Conservation (phyloP, 805 yeast genomes). For the Ogataea salicorniae region DNA sequence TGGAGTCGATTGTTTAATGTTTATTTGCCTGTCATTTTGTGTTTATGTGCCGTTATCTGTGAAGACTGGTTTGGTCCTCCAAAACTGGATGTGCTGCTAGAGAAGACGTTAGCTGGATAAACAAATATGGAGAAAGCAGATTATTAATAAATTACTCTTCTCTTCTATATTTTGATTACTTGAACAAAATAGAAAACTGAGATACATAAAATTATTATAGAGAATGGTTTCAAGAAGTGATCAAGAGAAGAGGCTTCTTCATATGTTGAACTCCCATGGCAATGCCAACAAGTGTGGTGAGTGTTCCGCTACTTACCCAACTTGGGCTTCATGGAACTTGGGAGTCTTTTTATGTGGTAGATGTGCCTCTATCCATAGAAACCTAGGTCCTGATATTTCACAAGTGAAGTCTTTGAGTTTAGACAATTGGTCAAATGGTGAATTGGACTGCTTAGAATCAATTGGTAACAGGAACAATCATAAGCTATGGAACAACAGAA, state of each 20-base stretch:
- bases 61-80: too few relatives aligned
- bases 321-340: constrained; percentile 42
- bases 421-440: constrained; percentile 61
- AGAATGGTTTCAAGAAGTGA: constrained; percentile 4
- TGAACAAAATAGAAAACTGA: not conserved
- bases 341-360: constrained; percentile 80
- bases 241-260: constrained; percentile 40
- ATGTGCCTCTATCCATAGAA: constrained; percentile 75
- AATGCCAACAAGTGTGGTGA: constrained; percentile 77
- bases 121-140: too few relatives aligned
- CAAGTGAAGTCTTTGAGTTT: constrained; percentile 66
- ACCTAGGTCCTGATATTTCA: constrained; percentile 56
- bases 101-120: too few relatives aligned
- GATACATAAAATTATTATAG: not conserved
- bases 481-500: constrained; percentile 62
- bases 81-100: too few relatives aligned
- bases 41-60: too few relatives aligned
- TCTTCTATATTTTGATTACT: not conserved
- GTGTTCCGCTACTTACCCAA: constrained; percentile 65
- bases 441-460: constrained; percentile 38
- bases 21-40: too few relatives aligned
- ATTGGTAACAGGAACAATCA: constrained; percentile 63
- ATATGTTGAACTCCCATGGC: constrained; percentile 50
- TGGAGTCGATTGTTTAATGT: too few relatives aligned
- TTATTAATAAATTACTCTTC: not conserved